Evolutionary conservation across 2,329 filamentous ascomycete genomes (phyloP).

Genomic region (Capronia epimyces): DNA sequence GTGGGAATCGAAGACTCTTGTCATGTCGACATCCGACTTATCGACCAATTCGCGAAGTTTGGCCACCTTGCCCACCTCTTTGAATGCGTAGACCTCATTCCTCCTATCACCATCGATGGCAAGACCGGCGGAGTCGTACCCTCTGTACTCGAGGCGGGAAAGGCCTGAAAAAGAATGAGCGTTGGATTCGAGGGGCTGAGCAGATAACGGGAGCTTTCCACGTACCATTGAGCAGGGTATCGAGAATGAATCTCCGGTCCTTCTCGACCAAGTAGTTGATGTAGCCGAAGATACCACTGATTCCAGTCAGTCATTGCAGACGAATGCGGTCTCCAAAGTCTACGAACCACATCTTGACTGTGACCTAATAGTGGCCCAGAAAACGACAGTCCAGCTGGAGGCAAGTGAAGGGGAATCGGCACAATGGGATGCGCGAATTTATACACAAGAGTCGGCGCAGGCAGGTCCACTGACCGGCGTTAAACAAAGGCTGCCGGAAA

Average conservation of each 20-base stretch:
- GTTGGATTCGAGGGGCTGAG: not conserved
- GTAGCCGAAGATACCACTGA: conserved; percentile 95
- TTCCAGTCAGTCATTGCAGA: conserved; percentile 1
- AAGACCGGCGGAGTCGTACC: conserved; percentile 95
- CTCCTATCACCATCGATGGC: conserved; percentile 98
- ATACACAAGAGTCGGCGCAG: not conserved
- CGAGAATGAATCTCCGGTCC: conserved; percentile 91
- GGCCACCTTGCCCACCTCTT: conserved; percentile 98
- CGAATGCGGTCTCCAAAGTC: not conserved
- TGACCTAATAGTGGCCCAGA: not conserved
- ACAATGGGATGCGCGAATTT: conserved; percentile 2
- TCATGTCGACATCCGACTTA: conserved; percentile 73
- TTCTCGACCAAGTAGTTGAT: conserved; percentile 99
- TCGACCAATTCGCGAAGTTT: conserved; percentile 93
- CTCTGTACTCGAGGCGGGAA: conserved; percentile 93
- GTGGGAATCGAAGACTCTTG: conserved; percentile 95
- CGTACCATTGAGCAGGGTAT: conserved; percentile 92
- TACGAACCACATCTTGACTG: conserved; percentile 24
- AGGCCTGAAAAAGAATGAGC: conserved; percentile 57
- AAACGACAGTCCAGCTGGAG: not conserved
- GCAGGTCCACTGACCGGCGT: not conserved
- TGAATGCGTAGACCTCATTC: conserved; percentile 94
- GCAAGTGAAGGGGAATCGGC: conserved; percentile 1
- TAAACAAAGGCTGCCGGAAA: conserved; percentile 10
- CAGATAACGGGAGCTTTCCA: conserved; percentile 27